Evolutionary conservation across 306 rosid species (phyloP).

Genomic region (Rosa chinensis): DNA sequence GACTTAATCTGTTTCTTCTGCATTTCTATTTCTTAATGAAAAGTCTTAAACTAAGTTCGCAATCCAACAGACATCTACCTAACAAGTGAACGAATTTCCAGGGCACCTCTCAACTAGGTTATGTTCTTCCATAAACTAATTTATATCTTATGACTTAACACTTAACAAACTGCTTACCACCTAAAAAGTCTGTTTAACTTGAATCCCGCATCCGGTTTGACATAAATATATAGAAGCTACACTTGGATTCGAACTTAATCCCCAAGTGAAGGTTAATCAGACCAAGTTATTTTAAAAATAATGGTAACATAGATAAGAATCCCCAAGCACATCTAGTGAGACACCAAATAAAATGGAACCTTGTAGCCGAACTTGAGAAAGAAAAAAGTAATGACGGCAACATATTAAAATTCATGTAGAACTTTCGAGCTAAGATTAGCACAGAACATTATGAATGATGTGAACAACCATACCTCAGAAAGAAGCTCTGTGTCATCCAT

Average conservation of each 20-base stretch:
- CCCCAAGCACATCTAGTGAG: not conserved
- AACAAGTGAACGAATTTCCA: not conserved
- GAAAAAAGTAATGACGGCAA: not conserved
- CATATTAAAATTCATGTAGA: not conserved
- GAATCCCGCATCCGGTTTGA: not conserved
- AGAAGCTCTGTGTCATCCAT: constrained; percentile 98
- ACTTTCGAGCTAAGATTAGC: constrained; percentile 2
- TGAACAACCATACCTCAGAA: constrained; percentile 60
- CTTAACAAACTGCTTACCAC: not conserved
- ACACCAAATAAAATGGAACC: not conserved
- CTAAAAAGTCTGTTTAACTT: not conserved
- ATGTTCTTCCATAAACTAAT: not conserved
- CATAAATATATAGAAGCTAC: not conserved
- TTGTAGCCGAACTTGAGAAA: not conserved
- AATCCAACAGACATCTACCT: not conserved
- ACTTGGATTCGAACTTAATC: not conserved
- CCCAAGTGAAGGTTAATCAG: not conserved
- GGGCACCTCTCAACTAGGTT: not conserved
- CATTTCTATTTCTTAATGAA: not conserved
- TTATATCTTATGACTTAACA: not conserved
- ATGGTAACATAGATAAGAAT: too few relatives aligned
- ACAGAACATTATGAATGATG: not conserved
- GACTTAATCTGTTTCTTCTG: not conserved
- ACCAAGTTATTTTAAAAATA: not conserved
- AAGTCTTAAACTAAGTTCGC: not conserved